These are phyloP conservation scores for Oryza glaberrima DNA, from an alignment of 176 grass and related monocot species.

Conservation along the genomic window DNA sequence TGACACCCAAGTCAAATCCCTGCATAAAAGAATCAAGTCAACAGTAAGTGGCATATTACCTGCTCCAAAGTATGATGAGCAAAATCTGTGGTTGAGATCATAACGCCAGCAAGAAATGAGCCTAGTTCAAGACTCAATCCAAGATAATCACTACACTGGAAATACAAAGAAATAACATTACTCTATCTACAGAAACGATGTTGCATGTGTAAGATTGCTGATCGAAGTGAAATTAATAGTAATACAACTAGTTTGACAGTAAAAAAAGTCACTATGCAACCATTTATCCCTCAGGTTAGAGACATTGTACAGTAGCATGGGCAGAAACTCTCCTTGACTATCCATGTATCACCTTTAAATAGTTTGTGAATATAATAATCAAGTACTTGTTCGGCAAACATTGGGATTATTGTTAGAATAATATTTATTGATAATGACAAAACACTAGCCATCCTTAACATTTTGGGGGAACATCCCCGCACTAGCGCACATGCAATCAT, in stretches of 20 bases:
- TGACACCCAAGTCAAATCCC: background rate
- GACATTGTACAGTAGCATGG: background rate
- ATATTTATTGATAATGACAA: slow-evolving; percentile 9
- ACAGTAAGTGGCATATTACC: slow-evolving; percentile 56
- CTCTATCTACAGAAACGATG: slow-evolving; percentile 22
- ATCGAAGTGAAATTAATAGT: background rate
- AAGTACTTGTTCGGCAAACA: background rate
- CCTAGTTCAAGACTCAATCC: slow-evolving; percentile 98
- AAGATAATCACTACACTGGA: slow-evolving; percentile 94
- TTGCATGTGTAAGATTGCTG: background rate
- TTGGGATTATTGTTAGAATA: slow-evolving; percentile 5
- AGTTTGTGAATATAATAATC: slow-evolving; percentile 6
- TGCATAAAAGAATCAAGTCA: slow-evolving; percentile 18
- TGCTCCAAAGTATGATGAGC: slow-evolving; percentile 97
- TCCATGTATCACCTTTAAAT: background rate
- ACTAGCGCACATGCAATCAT: slow-evolving; percentile 10
- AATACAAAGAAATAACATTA: slow-evolving; percentile 55
- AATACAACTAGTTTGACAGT: background rate
- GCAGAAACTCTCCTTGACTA: background rate
- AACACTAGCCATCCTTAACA: slow-evolving; percentile 4
- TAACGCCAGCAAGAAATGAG: slow-evolving; percentile 97
- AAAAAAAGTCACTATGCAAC: background rate
- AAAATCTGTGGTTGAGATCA: slow-evolving; percentile 98
- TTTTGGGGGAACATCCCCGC: slow-evolving; percentile 19
- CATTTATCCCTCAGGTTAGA: background rate